phyloP scores from a whole-genome alignment of 2,329 filamentous ascomycete species.

The Emericellopsis atlantica region DNA sequence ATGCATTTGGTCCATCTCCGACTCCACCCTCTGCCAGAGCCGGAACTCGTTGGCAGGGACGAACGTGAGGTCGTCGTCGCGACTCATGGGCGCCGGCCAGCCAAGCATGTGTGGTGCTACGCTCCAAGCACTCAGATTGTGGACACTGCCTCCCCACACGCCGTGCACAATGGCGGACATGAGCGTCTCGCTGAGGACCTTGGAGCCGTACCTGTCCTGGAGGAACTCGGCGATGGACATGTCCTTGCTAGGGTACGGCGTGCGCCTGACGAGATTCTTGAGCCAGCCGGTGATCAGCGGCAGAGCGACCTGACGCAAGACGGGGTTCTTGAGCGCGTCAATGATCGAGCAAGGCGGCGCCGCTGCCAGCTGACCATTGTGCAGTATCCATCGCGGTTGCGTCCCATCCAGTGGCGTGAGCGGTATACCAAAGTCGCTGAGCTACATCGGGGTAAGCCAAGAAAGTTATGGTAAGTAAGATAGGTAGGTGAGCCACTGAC shows the following conservation, averaged over 20 bases:
- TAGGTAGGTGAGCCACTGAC: constrained; percentile 27
- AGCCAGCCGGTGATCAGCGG: too few relatives aligned
- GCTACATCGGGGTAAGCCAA: too few relatives aligned
- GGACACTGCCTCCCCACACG: constrained; percentile 83
- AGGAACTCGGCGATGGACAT: constrained; percentile 23
- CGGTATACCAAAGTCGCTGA: not conserved
- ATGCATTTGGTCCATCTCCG: not conserved
- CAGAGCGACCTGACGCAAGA: constrained; percentile 9
- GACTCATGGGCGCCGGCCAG: constrained; percentile 6
- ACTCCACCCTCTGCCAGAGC: not conserved
- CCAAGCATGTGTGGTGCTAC: constrained; percentile 24
- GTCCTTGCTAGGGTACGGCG: constrained; percentile 11
- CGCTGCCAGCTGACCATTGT: not conserved
- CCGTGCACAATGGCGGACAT: constrained; percentile 70
- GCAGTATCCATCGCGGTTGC: not conserved
- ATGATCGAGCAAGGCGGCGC: not conserved
- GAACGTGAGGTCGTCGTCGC: not conserved
- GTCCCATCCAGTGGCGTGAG: not conserved
- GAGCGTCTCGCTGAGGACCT: constrained; percentile 52
- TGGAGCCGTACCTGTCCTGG: constrained; percentile 11
- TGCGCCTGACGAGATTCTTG: too few relatives aligned
- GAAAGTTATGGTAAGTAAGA: not conserved
- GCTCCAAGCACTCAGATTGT: constrained; percentile 62
- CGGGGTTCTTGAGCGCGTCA: constrained; percentile 4
- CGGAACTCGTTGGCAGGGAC: not conserved